phyloP scores from a whole-genome alignment of 768 basidiomycete species.

The Trametes cubensis region DNA sequence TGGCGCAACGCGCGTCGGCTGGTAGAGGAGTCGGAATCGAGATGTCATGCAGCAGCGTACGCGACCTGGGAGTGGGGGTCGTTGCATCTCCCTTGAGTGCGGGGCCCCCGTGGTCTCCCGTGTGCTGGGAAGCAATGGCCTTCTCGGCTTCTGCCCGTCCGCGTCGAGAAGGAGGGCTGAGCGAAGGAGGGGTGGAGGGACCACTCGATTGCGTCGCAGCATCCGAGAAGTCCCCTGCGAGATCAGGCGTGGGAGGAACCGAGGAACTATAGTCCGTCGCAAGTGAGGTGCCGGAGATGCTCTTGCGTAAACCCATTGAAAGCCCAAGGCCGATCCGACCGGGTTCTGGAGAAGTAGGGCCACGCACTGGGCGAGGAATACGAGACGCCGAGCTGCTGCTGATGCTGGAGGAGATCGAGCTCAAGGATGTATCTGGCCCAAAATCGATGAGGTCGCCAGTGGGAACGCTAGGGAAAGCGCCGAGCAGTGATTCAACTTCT shows the following conservation, averaged over 20 bases:
- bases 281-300: conserved; percentile 13
- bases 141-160: conserved; percentile 15
- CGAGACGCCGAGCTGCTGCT: conserved; percentile 24
- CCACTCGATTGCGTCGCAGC: conserved; percentile 56
- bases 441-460: conserved; percentile 32
- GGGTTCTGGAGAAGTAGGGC: not conserved
- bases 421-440: conserved; percentile 14
- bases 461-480: conserved; percentile 14
- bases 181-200: conserved; percentile 52
- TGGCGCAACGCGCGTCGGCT: conserved; percentile 55
- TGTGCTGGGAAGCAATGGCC: conserved; percentile 6
- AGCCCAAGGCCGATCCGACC: conserved; percentile 16
- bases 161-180: conserved; percentile 37
- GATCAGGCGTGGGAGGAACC: conserved; percentile 57
- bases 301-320: conserved; percentile 15
- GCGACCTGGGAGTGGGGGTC: conserved; percentile 35
- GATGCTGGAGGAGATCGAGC: conserved; percentile 15
- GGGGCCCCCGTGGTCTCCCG: conserved; percentile 4
- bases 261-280: conserved; percentile 31
- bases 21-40: conserved; percentile 39
- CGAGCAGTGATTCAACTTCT: conserved; percentile 30
- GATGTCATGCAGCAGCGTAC: conserved; percentile 22
- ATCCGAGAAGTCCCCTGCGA: conserved; percentile 64
- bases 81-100: conserved; percentile 15
- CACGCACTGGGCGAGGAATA: conserved; percentile 20